Evolutionary conservation across 1,139 yeast species (phyloP), one percentile per base, ranked within the genome.

Genomic region (Geotrichum candidum): DNA sequence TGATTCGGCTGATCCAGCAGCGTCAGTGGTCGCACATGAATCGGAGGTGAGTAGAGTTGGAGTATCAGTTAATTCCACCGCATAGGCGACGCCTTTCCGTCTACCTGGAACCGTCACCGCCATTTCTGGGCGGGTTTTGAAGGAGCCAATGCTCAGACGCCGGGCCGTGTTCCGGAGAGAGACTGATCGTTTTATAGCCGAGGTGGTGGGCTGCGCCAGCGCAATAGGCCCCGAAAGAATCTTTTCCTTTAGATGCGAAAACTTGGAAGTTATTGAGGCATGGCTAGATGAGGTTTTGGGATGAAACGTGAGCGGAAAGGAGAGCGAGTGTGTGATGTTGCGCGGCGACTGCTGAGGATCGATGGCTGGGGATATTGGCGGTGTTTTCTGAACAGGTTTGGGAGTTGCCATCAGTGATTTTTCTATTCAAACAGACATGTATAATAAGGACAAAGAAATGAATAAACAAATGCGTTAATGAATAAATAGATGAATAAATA

Each of bases 261-360:
- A 54, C 27, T 54, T 54, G 18, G 57, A 54, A 18, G 56, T 53
- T 22, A 53, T 11, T 13, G 56, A 53, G 22, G 33, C 48, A n/a
- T 27, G 33, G 38, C 18, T 9, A 5, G 25, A 13, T 10, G 48
- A 45, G 7, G 38, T 6, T 15, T n/a, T 46, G 15, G 31, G 52
- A 9, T n/a, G 57, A 3, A 54, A 23, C 4, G 51, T 25, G 23
- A 54, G 35, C 5, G 57, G 57, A 41, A 54, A 54, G 5, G 57
- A 45, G 38, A 54, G 45, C 18, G 57, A 54, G 48, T 54, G 57
- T 9, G 50, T 46, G 22, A 54, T 33, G 15, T 54, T 54, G 41
- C 31, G 46, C 31, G 57, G 52, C 5, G 57, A 27, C 27, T 46
- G 46, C 15, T 54, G 41, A 2, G 38, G 52, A 7, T 3, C 38